Base-by-base conservation (phyloP, 345 rosid species). In the Cochlearia excelsa region DNA sequence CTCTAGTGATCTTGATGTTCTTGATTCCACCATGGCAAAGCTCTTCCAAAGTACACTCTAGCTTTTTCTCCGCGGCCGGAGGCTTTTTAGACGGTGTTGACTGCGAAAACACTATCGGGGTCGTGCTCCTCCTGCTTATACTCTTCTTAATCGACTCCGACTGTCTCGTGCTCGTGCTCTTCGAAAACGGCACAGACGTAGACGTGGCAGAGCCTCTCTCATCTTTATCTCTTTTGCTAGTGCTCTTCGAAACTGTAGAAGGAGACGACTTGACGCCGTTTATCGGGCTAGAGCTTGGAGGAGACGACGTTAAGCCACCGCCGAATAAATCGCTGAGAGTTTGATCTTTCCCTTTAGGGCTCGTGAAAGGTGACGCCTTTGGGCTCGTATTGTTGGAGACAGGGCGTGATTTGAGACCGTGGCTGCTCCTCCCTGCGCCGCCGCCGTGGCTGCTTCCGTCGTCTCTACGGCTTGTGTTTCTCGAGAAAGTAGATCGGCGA, bases 31-130 rank as follows among this genome's bases (percentile, higher is more conserved):
- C 98, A 40, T 49, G 64, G 66, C 77, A 76, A 52, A 92, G 79
- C 59, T 88, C 95, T 74, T 86, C 98, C 10, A 92, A 76, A 1
- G 90, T 83, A 82, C 98, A 92, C 31, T 82, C 80, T 1, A 92
- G 90, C 59, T 65, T 77, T 72, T 68, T 80, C 68, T 86, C 90
- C 0, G 75, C 62, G 0, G 90, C 81, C 0, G 75, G 74, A 0
- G 95, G 95, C 41, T 81, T 88, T 30, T 75, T 78, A 51, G 80
- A 51, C 1, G 83, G 81, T 0, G 78, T 77, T 1, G 93, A 76
- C 48, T 83, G 95, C 0, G 98, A 91, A 63, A 78, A 91, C 23
- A 91, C 57, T 2, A 88, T 88, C 1, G 84, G 82, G 1, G 85
- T 76, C 28, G 70, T 49, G 68, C 76, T 68, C 66, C 81, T 68